Percentiles rank a stretch among this genome's conserved stretches.
Conservation (phyloP, 345 rosid genomes). For the Fremontodendron californicum region DNA sequence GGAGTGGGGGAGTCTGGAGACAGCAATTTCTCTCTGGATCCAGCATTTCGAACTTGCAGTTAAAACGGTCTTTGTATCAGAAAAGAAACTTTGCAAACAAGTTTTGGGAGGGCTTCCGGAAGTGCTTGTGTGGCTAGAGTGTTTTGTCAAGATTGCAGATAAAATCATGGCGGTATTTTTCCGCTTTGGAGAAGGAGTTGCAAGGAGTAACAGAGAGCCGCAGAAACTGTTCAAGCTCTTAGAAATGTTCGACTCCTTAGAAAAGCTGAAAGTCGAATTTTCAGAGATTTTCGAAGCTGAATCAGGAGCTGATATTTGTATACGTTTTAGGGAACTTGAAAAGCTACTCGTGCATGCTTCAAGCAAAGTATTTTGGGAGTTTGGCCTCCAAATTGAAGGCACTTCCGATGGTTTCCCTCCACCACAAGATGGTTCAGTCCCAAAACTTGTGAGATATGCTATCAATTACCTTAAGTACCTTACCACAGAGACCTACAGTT, state of each 20-base stretch:
- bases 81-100: slow-evolving; percentile 49
- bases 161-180: slow-evolving; percentile 72
- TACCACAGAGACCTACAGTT: slow-evolving; percentile 37
- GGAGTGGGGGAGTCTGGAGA: slow-evolving; percentile 65
- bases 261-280: slow-evolving; percentile 43
- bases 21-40: slow-evolving; percentile 54
- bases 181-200: slow-evolving; percentile 63
- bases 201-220: slow-evolving; percentile 58
- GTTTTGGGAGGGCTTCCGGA: slow-evolving; percentile 42
- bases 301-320: slow-evolving; percentile 53
- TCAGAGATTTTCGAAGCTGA: slow-evolving; percentile 50
- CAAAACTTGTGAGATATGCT: slow-evolving; percentile 62
- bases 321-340: slow-evolving; percentile 53
- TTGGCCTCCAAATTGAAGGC: slow-evolving; percentile 64
- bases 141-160: slow-evolving; percentile 59
- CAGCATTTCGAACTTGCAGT: slow-evolving; percentile 53
- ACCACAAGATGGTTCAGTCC: slow-evolving; percentile 51
- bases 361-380: slow-evolving; percentile 59
- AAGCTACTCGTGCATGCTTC: slow-evolving; percentile 55
- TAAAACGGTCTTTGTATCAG: slow-evolving; percentile 42
- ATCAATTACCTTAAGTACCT: slow-evolving; percentile 57
- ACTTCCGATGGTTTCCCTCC: slow-evolving; percentile 51
- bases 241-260: slow-evolving; percentile 57
- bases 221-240: slow-evolving; percentile 67
- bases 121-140: slow-evolving; percentile 50